Evolutionary conservation across 2,329 filamentous ascomycete genomes (phyloP), one percentile per base, ranked within the genome.

Genomic region (Coniochaeta sp.): DNA sequence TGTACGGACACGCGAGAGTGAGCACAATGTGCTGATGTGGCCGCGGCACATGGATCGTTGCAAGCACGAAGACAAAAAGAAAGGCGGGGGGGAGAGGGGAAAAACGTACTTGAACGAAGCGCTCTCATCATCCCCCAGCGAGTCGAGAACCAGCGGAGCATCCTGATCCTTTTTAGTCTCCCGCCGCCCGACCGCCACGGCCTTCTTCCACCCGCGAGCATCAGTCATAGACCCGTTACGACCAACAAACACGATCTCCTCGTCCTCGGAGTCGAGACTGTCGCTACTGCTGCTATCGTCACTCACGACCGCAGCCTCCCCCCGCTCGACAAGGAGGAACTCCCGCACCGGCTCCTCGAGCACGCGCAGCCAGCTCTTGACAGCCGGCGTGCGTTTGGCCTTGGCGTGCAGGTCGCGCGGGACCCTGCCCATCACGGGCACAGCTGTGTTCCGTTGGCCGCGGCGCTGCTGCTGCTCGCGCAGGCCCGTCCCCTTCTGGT

Each of bases 161-260:
- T 44, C 38, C 17, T 22, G 7, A 16, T 19, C 55, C 65, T 86
- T 86, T 72, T n/a, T n/a, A n/a, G n/a, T 56, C 62, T 84, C 77
- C 47, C 82, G 77, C 44, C 79, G 74, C 2, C n/a, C n/a, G n/a
- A n/a, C n/a, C n/a, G n/a, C n/a, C n/a, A n/a, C n/a, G n/a, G 79
- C 80, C 67, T 75, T 76, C 70, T 81, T 82, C 69, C 80, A 81
- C 52, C 76, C 75, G 57, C 71, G 66, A 78, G 67, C 30, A 14
- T 72, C 76, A 65, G 73, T 77, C 75, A 78, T 90, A 73, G 74
- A 84, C 72, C 86, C 88, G 81, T 76, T 86, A 71, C 68, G 78
- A 1, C 90, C 93, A 5, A 96, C 86, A 72, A 97, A 97, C 12
- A 97, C 92, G 65, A 97, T 91, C 75, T 96, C 91, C 63, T 96